Evolutionary conservation across 495 filamentous ascomycete species (phyloP).

Genomic region (Sphaerosporella brunnea): DNA sequence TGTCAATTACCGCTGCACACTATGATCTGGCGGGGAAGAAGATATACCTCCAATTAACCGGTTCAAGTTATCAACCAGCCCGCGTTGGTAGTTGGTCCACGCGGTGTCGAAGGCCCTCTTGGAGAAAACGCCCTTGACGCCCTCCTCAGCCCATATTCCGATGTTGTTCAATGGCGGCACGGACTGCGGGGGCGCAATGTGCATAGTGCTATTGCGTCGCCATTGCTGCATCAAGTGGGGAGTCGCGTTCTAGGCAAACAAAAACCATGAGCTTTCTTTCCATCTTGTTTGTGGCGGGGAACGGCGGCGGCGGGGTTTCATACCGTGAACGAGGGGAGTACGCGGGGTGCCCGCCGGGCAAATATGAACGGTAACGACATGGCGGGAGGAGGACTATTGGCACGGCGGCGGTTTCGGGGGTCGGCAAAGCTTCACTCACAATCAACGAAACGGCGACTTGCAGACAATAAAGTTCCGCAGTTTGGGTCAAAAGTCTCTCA

Average conservation of each 20-base stretch:
- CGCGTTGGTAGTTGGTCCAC: conserved; percentile 66
- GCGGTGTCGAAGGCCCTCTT: conserved; percentile 48
- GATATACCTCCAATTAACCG: conserved; percentile 53
- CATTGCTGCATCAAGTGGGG: neutral
- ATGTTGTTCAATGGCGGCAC: conserved; percentile 1
- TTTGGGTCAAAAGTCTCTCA: too few species aligned
- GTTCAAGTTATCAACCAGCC: conserved; percentile 60
- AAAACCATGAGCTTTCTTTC: too few species aligned
- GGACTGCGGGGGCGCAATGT: neutral
- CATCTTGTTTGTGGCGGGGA: too few species aligned
- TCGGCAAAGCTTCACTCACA: too few species aligned
- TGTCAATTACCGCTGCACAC: too few species aligned
- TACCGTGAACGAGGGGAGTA: neutral
- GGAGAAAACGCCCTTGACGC: conserved; percentile 50
- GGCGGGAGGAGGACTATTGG: neutral
- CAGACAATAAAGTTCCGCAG: too few species aligned
- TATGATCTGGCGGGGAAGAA: too few species aligned
- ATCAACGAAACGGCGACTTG: too few species aligned
- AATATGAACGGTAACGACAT: conserved; percentile 3
- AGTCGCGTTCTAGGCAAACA: neutral
- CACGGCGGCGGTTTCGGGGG: too few species aligned
- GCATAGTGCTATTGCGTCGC: neutral
- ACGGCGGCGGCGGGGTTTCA: neutral
- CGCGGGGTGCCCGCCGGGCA: neutral
- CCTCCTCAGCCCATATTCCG: conserved; percentile 34